These are phyloP conservation scores for Lepidium africanum DNA, from an alignment of 345 rosid genomes.

Conservation along the genomic window DNA sequence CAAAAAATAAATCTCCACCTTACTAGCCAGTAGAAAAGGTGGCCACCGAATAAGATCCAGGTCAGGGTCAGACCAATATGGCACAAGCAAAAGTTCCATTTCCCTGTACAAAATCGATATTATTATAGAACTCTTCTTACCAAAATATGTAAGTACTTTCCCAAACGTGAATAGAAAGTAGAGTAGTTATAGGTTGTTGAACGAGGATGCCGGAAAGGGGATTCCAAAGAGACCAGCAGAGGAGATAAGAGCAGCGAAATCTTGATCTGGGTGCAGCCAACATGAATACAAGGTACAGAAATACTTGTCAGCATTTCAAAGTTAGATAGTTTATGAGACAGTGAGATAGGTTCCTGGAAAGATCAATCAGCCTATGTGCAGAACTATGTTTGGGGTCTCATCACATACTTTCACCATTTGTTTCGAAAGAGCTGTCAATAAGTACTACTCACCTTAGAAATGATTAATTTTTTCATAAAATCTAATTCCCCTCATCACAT, in stretches of 20 bases:
- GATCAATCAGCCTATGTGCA: not conserved
- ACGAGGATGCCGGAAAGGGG: not conserved
- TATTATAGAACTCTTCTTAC: not conserved
- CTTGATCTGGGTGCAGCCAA: not conserved
- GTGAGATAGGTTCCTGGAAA: not conserved
- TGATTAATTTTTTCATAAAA: not conserved
- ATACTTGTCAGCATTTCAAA: not conserved
- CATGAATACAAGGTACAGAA: not conserved
- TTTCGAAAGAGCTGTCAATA: not conserved
- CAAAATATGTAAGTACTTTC: not conserved
- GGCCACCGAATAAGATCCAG: conserved; percentile 50
- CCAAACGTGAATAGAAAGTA: not conserved
- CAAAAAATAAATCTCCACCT: conserved; percentile 28
- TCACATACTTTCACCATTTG: not conserved
- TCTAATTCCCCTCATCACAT: not conserved
- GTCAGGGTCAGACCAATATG: conserved; percentile 48
- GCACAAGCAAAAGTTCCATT: conserved; percentile 49
- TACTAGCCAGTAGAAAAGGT: conserved; percentile 55
- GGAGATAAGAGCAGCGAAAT: not conserved
- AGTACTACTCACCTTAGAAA: not conserved
- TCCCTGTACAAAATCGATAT: conserved; percentile 31
- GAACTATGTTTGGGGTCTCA: too few species aligned
- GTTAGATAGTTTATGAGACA: not conserved
- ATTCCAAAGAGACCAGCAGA: not conserved
- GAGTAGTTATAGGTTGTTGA: not conserved